Conservation (phyloP, 148 eudicot species). For the Camellia granthamiana region DNA sequence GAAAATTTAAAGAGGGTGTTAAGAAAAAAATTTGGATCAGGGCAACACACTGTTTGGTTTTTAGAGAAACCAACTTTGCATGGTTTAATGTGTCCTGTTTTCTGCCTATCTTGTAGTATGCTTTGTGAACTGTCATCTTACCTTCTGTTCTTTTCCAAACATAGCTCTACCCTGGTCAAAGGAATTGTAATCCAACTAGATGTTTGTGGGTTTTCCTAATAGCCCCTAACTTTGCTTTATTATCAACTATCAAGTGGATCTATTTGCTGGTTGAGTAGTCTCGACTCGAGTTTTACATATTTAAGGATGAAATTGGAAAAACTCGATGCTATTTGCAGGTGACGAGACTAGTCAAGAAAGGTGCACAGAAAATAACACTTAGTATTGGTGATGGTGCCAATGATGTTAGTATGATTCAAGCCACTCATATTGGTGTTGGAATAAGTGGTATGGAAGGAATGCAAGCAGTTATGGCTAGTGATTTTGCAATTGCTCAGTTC, state of each 20-base stretch:
- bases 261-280: not conserved
- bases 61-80: too few relatives aligned
- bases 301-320: not conserved
- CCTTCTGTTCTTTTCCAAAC: not conserved
- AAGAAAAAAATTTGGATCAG: too few relatives aligned
- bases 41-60: too few relatives aligned
- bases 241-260: constrained; percentile 25
- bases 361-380: constrained; percentile 80
- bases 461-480: constrained; percentile 99
- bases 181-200: not conserved
- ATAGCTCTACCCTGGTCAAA: not conserved
- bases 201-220: constrained; percentile 8
- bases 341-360: constrained; percentile 84
- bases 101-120: too few relatives aligned
- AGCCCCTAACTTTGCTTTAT: constrained; percentile 19
- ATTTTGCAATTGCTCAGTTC: constrained; percentile 97
- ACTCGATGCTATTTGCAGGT: constrained; percentile 49
- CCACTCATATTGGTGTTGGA: constrained; percentile 98
- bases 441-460: constrained; percentile 98
- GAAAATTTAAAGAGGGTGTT: too few relatives aligned
- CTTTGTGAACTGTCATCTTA: not conserved
- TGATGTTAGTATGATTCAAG: constrained; percentile 97
- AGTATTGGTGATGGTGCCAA: constrained; percentile 97
- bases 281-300: not conserved
- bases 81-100: too few relatives aligned